Evolutionary conservation across 1,284 basidiomycete species (phyloP), one percentile per base, ranked within the genome.

Genomic region (Erythrobasidium hasegawianum): DNA sequence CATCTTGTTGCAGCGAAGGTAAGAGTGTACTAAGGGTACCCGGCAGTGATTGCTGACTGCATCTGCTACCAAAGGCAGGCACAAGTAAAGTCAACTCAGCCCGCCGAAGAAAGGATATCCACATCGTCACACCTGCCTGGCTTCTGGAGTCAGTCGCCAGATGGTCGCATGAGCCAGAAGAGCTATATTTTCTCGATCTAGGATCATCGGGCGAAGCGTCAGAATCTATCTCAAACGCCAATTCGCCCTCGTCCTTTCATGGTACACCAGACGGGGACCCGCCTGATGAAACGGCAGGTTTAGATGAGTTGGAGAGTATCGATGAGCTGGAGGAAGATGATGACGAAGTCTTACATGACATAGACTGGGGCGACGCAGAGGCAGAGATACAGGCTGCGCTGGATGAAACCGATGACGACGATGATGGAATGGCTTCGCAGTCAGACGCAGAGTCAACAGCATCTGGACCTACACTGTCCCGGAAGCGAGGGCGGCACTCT

Each of bases 71-170:
- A n/a, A n/a, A 90, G 87, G 83, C 84, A 69, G 90, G 90, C 39
- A 97, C 95, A 0, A 86, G 87, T 69, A 97, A 98, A 78, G 91
- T 95, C 1, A 86, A 91, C 72, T 80, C 82, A 50, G 92, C 93
- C 0, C 82, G 84, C 40, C 82, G 83, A 71, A 65, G 47, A 29
- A 45, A 53, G 7, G 83, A 85, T 8, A 83, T 90, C 72, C 85
- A 88, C 72, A 84, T 96, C 68, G 92, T 98, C 7, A 89, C 87
- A 85, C 79, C 89, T 2, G 80, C 84, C 10, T 97, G 94, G 94
- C 87, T 97, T 73, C 86, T 85, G 55, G 87, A 93, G 74, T 89
- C 87, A 11, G 81, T 94, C 59, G 86, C 88, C 16, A 79, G 86
- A 38, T 97, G 93, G 93, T 77, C 78, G 55, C 83, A 83, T 66